These are phyloP conservation scores for Protomyces lactucae-debilis DNA, from an alignment of 1,139 yeast species.

Conservation along the genomic window DNA sequence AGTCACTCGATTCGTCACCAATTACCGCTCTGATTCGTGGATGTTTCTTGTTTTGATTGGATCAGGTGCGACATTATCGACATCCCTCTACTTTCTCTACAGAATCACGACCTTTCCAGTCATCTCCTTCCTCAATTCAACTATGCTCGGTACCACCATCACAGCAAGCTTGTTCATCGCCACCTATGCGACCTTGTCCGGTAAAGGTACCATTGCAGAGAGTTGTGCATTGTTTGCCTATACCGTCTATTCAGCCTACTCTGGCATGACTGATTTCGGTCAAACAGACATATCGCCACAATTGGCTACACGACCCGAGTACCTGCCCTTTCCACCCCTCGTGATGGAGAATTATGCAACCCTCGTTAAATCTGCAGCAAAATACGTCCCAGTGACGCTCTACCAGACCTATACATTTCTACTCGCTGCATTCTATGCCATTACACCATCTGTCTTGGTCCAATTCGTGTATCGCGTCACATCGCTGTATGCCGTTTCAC, in stretches of 20 bases:
- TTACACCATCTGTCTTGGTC: conserved; percentile 74
- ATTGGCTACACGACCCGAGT: conserved; percentile 25
- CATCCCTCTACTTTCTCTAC: conserved; percentile 70
- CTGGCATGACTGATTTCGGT: conserved; percentile 33
- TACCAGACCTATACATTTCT: conserved; percentile 66
- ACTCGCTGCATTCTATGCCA: conserved; percentile 61
- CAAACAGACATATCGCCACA: conserved; percentile 34
- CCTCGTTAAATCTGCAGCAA: conserved; percentile 45
- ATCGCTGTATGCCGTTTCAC: conserved; percentile 88
- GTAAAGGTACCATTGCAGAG: conserved; percentile 83
- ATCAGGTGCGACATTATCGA: conserved; percentile 71
- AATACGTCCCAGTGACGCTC: conserved; percentile 47
- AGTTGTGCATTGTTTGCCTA: conserved; percentile 80
- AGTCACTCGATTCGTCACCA: conserved; percentile 67
- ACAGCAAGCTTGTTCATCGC: conserved; percentile 73
- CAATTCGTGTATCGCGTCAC: conserved; percentile 79
- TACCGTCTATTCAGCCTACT: conserved; percentile 64
- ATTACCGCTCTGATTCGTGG: conserved; percentile 69
- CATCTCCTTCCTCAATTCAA: conserved; percentile 66
- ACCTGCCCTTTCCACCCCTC: conserved; percentile 32
- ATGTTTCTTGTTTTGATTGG: conserved; percentile 63
- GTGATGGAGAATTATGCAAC: conserved; percentile 38
- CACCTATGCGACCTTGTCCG: conserved; percentile 74
- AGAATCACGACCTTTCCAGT: conserved; percentile 76
- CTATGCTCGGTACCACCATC: conserved; percentile 76